phyloP scores from a whole-genome alignment of 345 rosid genomes.

The Aurinia saxatilis region DNA sequence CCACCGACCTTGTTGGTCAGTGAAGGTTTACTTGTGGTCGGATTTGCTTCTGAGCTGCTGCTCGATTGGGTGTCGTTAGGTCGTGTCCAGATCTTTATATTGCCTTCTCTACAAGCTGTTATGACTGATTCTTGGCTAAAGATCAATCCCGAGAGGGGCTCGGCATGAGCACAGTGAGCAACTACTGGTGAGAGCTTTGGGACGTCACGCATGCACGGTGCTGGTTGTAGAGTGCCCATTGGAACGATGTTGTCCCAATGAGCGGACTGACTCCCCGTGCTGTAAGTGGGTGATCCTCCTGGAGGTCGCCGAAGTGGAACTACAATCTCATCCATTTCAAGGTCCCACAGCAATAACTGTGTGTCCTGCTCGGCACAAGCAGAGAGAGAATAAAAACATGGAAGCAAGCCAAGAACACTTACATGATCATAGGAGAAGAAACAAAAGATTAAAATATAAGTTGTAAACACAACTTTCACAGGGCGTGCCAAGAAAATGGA shows the following conservation, averaged over 20 bases:
- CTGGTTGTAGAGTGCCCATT: constrained; percentile 80
- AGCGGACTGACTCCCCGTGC: constrained; percentile 94
- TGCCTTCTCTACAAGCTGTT: constrained; percentile 90
- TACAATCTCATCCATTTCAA: constrained; percentile 96
- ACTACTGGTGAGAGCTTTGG: constrained; percentile 92
- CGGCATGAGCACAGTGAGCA: constrained; percentile 84
- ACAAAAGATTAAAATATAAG: neutral
- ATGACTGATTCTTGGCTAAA: constrained; percentile 87
- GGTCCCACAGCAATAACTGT: constrained; percentile 92
- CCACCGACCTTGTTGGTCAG: constrained; percentile 13
- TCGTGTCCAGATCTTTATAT: constrained; percentile 91
- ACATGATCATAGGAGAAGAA: neutral
- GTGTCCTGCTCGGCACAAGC: constrained; percentile 59
- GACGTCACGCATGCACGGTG: constrained; percentile 87
- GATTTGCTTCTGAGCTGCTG: constrained; percentile 42
- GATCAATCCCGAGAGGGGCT: constrained; percentile 85
- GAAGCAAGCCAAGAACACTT: neutral
- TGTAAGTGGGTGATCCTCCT: constrained; percentile 98
- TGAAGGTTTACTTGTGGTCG: constrained; percentile 1
- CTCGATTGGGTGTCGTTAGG: constrained; percentile 62
- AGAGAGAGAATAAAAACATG: neutral
- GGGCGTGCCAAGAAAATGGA: neutral
- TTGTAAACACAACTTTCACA: neutral
- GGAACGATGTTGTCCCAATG: constrained; percentile 90
- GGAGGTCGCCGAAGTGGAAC: constrained; percentile 86